phyloP scores from a whole-genome alignment of 169 alveolate species.

The Prorocentrum cordatum region DNA sequence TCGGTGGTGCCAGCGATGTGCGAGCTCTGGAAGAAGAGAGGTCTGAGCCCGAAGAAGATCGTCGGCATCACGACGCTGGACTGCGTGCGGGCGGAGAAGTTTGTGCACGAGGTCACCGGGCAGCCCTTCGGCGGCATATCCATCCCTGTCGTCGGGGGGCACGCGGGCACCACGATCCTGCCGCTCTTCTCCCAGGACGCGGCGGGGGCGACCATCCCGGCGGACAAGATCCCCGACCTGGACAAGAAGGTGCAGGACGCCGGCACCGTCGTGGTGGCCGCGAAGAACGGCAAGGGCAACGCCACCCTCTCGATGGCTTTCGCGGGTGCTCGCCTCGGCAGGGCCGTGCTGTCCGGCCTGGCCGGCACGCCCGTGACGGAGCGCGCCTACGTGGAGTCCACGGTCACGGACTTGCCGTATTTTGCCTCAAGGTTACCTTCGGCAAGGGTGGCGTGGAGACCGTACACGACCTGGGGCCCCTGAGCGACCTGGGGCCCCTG shows the following conservation, averaged over 20 bases:
- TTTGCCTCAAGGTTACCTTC: conserved; percentile 21
- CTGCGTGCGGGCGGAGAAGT: conserved; percentile 69
- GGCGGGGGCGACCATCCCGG: conserved; percentile 2
- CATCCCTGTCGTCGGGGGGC: conserved; percentile 70
- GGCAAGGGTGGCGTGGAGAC: conserved; percentile 30
- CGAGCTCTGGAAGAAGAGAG: conserved; percentile 68
- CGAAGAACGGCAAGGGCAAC: conserved; percentile 68
- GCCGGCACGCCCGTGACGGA: conserved; percentile 24
- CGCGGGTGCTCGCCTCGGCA: conserved; percentile 68
- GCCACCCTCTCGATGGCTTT: conserved; percentile 72
- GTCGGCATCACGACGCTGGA: conserved; percentile 70
- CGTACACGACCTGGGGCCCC: conserved; percentile 29
- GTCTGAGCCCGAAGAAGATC: conserved; percentile 66
- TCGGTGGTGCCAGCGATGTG: conserved; percentile 74
- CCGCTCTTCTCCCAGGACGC: conserved; percentile 68
- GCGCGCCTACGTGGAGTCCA: conserved; percentile 50
- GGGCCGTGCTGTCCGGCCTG: conserved; percentile 37
- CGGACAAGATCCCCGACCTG: conserved; percentile 10
- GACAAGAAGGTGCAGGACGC: conserved; percentile 69
- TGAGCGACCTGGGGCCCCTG: too few species aligned
- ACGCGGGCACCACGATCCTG: conserved; percentile 67
- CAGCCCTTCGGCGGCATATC: conserved; percentile 17
- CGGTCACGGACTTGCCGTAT: conserved; percentile 30
- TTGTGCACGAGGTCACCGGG: conserved; percentile 42
- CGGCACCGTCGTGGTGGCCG: conserved; percentile 67